Conservation (phyloP, 768 basidiomycete genomes). For the Tremella yokohamensis region DNA sequence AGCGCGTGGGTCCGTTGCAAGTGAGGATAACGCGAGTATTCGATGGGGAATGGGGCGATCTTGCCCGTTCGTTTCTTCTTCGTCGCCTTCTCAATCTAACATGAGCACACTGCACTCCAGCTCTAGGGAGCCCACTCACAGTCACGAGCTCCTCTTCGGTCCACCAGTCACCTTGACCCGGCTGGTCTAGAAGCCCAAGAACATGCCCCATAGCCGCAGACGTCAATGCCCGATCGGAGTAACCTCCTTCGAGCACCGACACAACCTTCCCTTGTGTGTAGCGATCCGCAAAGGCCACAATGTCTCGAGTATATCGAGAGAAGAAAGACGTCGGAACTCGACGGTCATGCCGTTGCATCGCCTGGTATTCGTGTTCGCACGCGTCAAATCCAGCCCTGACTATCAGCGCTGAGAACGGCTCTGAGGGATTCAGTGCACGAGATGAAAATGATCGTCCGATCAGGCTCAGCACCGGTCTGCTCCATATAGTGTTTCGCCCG, state of each 20-base stretch:
- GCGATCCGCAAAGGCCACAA: conserved; percentile 61
- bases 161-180: conserved; percentile 36
- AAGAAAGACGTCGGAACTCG: conserved; percentile 70
- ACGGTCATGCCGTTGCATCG: conserved; percentile 89
- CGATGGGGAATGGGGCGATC: conserved; percentile 35
- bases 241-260: conserved; percentile 92
- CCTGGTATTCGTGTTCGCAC: conserved; percentile 80
- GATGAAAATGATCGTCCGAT: conserved; percentile 78
- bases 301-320: conserved; percentile 73
- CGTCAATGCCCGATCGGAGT: conserved; percentile 80
- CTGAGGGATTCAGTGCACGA: conserved; percentile 57
- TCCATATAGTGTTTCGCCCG: conserved; percentile 70
- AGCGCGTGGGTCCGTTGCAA: conserved; percentile 34
- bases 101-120: neutral
- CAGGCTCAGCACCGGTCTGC: conserved; percentile 58
- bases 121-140: conserved; percentile 19
- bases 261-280: conserved; percentile 69
- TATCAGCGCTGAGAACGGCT: neutral
- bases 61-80: conserved; percentile 44
- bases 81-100: conserved; percentile 43
- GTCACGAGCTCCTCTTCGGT: conserved; percentile 29
- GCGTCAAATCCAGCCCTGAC: conserved; percentile 89
- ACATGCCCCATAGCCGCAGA: conserved; percentile 82
- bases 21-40: conserved; percentile 24
- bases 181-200: conserved; percentile 57